Evolutionary conservation across 495 filamentous ascomycete species (phyloP), one percentile per base, ranked within the genome.

Genomic region (Apodospora peruviana): DNA sequence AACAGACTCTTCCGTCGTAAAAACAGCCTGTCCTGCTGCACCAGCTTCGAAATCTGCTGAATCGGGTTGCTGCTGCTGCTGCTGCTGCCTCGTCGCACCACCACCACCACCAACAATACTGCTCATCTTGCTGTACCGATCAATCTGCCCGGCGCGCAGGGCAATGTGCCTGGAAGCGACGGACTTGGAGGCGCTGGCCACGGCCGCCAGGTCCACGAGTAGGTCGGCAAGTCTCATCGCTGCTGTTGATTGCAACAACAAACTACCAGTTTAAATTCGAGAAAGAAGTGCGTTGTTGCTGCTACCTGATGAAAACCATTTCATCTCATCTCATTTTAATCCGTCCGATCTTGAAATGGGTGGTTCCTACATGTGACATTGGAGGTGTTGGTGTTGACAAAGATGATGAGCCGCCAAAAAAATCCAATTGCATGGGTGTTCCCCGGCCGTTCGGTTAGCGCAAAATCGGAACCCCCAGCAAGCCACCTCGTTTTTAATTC

Each of bases 121-220:
- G 2, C 90, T 93, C 8, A 86, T 88, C 50, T 76, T 78, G 44
- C 75, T 82, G 63, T 86, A 96, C 48, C 85, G 67, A 66, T 95
- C 85, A 21, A 93, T 66, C 64, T 97, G 90, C 47, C 80, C 75
- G 35, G 78, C 73, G 16, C 90, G 84, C 53, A 96, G 77, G 14
- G 80, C 80, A 40, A 88, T 67, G 68, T 97, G 93, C 68, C 89
- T 88, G 55, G 77, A 71, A 14, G 86, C 87, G 41, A 99, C 77
- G 9, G 81, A 76, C 39, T 82, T 81, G 48, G 88, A 84, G 60
- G 87, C 91, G 72, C 80, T 84, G 60, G 86, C 77, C 34, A 96
- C 74, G 52, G 86, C 84, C 50, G 86, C 82, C 52, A 85, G 77
- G 71, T 96, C 91, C 48, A 95, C 72, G 43, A 95, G 70, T 51